Evolutionary conservation across 2,329 filamentous ascomycete genomes (phyloP).

Genomic region (Sporothrix variecibatus): DNA sequence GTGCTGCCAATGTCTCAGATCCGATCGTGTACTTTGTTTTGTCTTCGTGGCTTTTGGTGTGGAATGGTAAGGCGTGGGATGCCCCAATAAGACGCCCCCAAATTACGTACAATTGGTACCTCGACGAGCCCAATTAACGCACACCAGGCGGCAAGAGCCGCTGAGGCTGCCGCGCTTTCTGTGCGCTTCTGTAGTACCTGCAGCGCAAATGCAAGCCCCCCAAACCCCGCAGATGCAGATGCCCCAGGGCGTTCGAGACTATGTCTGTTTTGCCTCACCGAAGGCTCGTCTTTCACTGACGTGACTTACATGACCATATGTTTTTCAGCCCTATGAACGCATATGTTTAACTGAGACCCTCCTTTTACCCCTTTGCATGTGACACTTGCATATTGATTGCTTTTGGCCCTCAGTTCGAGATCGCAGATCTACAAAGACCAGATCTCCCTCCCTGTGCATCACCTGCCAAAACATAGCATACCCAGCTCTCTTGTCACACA

Average conservation of each 20-base stretch:
- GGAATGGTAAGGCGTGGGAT: not conserved
- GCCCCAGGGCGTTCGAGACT: not conserved
- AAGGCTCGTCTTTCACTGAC: not conserved
- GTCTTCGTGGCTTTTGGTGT: not conserved
- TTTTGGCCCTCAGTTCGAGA: not conserved
- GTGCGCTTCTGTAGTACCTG: not conserved
- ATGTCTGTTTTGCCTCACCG: not conserved
- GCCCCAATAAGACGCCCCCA: not conserved
- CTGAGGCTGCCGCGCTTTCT: not conserved
- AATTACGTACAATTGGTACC: not conserved
- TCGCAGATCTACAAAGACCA: not conserved
- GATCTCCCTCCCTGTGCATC: not conserved
- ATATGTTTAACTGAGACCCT: not conserved
- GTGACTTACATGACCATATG: not conserved
- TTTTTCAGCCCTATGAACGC: conserved; percentile 2
- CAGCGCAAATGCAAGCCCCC: not conserved
- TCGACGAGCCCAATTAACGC: not conserved
- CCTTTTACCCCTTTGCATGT: not conserved
- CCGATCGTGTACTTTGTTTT: not conserved
- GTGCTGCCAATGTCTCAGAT: not conserved
- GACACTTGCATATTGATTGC: conserved; percentile 4
- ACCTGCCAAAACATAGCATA: not conserved
- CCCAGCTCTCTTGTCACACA: not conserved
- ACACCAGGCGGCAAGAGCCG: not conserved
- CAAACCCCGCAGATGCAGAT: not conserved